Evolutionary conservation across 139 green algal species (phyloP).

Genomic region (Eudorina sp.): DNA sequence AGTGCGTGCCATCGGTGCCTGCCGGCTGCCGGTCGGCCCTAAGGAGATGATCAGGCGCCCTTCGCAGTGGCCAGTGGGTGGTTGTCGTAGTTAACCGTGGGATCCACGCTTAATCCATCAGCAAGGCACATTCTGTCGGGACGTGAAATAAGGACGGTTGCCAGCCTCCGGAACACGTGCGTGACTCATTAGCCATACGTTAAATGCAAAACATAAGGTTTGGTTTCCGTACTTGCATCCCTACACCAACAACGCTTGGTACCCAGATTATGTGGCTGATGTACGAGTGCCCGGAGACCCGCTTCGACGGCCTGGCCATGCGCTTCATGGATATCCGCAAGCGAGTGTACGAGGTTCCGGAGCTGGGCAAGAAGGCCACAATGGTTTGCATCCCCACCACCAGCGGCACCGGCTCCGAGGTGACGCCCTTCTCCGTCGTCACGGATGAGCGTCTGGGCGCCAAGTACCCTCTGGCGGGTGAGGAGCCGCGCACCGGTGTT

Average conservation of each 20-base stretch:
- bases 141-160: no score
- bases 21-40: no score
- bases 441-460: slow-evolving; percentile 71
- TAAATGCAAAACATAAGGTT: not conserved
- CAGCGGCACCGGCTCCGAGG: slow-evolving; percentile 76
- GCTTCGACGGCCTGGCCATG: slow-evolving; percentile 77
- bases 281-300: slow-evolving; percentile 79
- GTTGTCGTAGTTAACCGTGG: no score
- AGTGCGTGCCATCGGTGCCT: no score
- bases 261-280: slow-evolving; percentile 72
- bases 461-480: slow-evolving; percentile 73
- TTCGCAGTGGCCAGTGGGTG: no score
- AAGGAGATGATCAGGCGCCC: no score
- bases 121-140: no score
- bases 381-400: slow-evolving; percentile 79
- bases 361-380: slow-evolving; percentile 63
- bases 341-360: slow-evolving; percentile 72
- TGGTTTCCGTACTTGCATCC: no score
- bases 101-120: no score
- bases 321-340: slow-evolving; percentile 89
- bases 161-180: no score
- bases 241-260: no score
- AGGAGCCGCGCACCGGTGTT: no score
- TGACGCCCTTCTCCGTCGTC: slow-evolving; percentile 82
- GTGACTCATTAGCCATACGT: not conserved